Percentiles rank a stretch among this genome's conserved stretches.
Conservation (phyloP, 2,329 filamentous ascomycete genomes). For the Alternaria brassicicola region DNA sequence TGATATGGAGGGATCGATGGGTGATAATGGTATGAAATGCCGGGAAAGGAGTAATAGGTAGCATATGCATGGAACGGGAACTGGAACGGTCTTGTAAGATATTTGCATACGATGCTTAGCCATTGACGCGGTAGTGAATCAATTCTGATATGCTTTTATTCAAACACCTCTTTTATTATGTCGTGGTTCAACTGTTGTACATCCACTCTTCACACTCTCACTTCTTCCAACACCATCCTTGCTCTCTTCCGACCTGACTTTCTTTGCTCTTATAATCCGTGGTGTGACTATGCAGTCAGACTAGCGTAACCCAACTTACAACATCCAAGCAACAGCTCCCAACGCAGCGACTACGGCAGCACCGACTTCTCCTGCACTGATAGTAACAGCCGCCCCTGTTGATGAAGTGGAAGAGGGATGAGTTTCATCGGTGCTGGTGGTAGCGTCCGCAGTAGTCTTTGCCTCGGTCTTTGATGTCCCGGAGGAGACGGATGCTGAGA, state of each 20-base stretch:
- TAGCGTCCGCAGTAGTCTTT: background rate
- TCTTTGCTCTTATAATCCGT: background rate
- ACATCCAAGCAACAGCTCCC: slow-evolving; percentile 15
- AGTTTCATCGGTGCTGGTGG: background rate
- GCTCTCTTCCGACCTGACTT: too few relatives aligned
- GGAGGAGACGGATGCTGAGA: background rate
- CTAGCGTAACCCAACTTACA: background rate
- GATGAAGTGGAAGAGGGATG: slow-evolving; percentile 1
- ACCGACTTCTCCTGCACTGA: background rate
- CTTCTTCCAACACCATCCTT: too few relatives aligned
- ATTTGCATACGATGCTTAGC: background rate
- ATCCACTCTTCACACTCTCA: background rate
- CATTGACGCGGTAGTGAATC: background rate
- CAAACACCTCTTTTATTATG: background rate
- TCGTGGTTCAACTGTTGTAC: background rate
- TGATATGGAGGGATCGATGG: background rate
- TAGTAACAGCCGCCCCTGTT: slow-evolving; percentile 11
- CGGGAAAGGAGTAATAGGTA: background rate
- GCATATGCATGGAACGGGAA: background rate
- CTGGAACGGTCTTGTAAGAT: background rate
- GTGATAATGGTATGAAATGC: background rate
- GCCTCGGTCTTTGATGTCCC: background rate
- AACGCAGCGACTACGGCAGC: slow-evolving; percentile 12
- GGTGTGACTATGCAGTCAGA: background rate
- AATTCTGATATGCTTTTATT: background rate